Evolutionary conservation across 108 stramenopile genomes (phyloP).

Genomic region (Bacterosira constricta): DNA sequence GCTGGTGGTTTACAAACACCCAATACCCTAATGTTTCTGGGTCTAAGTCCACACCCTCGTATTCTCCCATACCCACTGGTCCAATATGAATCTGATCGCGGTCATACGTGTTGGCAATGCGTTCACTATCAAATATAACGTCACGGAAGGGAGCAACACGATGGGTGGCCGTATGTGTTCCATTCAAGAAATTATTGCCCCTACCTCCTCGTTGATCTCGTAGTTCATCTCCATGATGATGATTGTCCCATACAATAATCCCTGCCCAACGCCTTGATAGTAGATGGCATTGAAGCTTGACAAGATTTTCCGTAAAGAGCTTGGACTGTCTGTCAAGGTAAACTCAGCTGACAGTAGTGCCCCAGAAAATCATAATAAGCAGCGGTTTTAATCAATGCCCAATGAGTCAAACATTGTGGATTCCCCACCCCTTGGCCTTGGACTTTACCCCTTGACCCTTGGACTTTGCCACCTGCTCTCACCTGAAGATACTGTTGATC

Average conservation of each 20-base stretch:
- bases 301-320: neutral
- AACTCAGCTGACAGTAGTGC: neutral
- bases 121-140: neutral
- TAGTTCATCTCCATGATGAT: neutral
- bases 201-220: neutral
- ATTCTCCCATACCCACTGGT: no score
- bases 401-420: neutral
- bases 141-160: neutral
- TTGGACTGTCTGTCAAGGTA: neutral
- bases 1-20: no score
- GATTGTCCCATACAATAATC: neutral
- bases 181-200: neutral
- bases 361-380: neutral
- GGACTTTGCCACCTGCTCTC: no score
- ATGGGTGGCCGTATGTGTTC: neutral
- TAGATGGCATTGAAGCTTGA: neutral
- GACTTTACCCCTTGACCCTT: no score
- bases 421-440: neutral
- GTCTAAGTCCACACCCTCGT: no score
- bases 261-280: neutral
- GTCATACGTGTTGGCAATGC: no score
- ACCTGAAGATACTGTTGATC: no score
- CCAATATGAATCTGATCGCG: no score
- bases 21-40: no score
- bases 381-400: slow-evolving; percentile 1